These are phyloP conservation scores for Rhytidiadelphus loreus DNA, from an alignment of 225 moss, liverwort and hornwort species.

Conservation along the genomic window DNA sequence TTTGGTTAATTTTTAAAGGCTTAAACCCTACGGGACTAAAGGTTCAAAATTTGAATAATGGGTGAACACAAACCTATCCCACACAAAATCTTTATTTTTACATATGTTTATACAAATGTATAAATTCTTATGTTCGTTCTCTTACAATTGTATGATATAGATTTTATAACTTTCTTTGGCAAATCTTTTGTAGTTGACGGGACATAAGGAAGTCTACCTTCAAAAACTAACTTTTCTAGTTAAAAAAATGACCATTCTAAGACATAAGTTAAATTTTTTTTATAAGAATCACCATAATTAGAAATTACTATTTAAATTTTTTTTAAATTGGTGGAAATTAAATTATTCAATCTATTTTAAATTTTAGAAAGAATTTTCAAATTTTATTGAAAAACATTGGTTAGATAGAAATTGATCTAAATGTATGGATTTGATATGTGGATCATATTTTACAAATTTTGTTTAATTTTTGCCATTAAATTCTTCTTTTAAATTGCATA, in stretches of 20 bases:
- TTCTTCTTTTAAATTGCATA: neutral
- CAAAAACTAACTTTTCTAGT: neutral
- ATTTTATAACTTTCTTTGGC: neutral
- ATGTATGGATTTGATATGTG: rapidly evolving
- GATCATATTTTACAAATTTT: too few species aligned
- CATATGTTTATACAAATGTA: neutral
- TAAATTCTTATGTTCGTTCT: neutral
- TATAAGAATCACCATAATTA: neutral
- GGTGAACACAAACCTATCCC: rapidly evolving
- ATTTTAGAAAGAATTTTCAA: neutral
- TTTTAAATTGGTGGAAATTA: neutral
- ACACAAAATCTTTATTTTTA: neutral
- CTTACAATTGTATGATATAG: neutral
- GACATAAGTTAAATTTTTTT: too few species aligned
- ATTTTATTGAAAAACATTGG: too few species aligned
- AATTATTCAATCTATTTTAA: neutral
- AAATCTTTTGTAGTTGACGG: neutral
- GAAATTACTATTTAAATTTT: neutral
- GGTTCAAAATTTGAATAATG: neutral
- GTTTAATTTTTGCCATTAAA: neutral
- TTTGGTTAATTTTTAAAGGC: rapidly evolving
- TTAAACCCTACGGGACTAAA: rapidly evolving
- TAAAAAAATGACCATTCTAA: too few species aligned
- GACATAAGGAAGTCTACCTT: too few species aligned
- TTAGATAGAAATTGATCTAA: too few species aligned